These are phyloP conservation scores for Phytophthora macrochlamydospora DNA, from an alignment of 352 stramenopile species.

Conservation along the genomic window DNA sequence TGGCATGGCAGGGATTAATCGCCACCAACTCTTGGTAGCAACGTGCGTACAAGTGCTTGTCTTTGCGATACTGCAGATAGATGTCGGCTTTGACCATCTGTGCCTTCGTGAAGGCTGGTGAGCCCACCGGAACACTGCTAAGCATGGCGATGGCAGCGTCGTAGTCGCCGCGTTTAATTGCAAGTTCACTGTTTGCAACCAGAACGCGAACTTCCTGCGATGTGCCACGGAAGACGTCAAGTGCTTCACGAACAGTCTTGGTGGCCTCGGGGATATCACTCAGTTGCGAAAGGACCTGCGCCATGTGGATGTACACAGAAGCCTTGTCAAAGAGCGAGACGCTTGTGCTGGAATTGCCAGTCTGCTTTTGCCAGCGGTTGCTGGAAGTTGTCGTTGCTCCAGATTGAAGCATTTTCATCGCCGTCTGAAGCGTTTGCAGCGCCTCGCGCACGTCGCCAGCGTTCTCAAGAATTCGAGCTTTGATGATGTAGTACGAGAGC, in stretches of 20 bases:
- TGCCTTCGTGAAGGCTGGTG: conserved; percentile 82
- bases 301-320: conserved; percentile 88
- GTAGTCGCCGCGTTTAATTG: conserved; percentile 91
- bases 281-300: conserved; percentile 79
- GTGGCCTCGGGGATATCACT: conserved; percentile 76
- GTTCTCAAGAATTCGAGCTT: conserved; percentile 84
- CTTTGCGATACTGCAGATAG: conserved; percentile 91
- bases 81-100: conserved; percentile 95
- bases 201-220: conserved; percentile 91
- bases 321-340: conserved; percentile 84
- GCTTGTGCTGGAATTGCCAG: conserved; percentile 8
- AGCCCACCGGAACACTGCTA: conserved; percentile 78
- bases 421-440: conserved; percentile 72
- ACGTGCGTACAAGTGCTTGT: conserved; percentile 89
- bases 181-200: conserved; percentile 90
- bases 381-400: conserved; percentile 11
- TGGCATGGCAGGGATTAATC: conserved; percentile 68
- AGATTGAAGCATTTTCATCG: conserved; percentile 69
- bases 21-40: conserved; percentile 92
- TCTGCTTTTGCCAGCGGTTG: conserved; percentile 18
- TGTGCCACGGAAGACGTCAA: conserved; percentile 77
- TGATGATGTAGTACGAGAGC: conserved; percentile 89
- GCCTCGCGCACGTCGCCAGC: conserved; percentile 82
- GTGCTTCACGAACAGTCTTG: conserved; percentile 65
- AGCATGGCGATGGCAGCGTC: conserved; percentile 91